These are phyloP conservation scores for Austropuccinia psidii DNA, from an alignment of 1,284 basidiomycete species.

Conservation along the genomic window DNA sequence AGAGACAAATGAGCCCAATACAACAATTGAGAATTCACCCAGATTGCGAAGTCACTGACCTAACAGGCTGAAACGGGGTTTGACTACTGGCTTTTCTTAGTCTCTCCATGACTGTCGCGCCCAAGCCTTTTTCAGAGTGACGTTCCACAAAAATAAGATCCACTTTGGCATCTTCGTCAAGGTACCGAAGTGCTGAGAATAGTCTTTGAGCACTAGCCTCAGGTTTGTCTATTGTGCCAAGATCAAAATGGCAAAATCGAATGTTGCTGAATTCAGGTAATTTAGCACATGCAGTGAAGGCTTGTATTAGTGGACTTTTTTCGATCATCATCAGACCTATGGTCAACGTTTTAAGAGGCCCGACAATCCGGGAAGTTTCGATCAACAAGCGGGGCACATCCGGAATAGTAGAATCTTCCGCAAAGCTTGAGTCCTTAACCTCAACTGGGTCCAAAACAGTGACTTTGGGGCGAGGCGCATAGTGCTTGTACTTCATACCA, in stretches of 20 bases:
- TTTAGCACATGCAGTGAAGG: neutral
- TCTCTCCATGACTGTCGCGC: conserved; percentile 33
- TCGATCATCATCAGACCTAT: conserved; percentile 32
- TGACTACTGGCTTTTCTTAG: conserved; percentile 21
- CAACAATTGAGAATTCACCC: too few species aligned
- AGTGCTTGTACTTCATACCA: conserved; percentile 99
- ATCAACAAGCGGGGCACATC: neutral
- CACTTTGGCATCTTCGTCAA: conserved; percentile 15
- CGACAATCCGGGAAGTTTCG: neutral
- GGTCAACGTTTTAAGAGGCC: neutral
- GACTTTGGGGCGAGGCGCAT: conserved; percentile 58
- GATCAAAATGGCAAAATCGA: conserved; percentile 2
- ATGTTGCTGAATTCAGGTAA: neutral
- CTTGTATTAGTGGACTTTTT: conserved; percentile 3
- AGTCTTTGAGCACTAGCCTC: conserved; percentile 24
- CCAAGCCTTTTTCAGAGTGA: conserved; percentile 5
- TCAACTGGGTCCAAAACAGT: conserved; percentile 4
- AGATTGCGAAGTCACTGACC: too few species aligned
- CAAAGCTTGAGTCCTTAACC: neutral
- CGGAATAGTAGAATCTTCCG: neutral
- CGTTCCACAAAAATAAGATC: conserved; percentile 31
- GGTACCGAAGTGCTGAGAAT: conserved; percentile 9
- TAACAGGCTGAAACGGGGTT: too few species aligned
- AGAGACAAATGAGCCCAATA: too few species aligned
- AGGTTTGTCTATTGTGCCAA: conserved; percentile 17